Evolutionary conservation across 805 yeast species (phyloP).

Genomic region (Zygotorulaspora chibaensis): DNA sequence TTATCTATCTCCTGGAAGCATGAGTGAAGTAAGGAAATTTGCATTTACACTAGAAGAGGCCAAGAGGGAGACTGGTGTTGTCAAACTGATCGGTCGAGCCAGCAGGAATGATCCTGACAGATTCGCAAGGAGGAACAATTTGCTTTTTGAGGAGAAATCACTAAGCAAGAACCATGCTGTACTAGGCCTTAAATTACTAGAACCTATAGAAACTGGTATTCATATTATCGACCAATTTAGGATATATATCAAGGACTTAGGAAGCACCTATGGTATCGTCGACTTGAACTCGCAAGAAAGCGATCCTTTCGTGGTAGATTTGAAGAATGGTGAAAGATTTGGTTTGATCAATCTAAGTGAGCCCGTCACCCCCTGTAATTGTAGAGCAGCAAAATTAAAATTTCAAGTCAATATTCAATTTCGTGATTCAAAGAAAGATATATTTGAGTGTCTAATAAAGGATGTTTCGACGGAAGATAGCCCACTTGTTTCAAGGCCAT

Average conservation of each 20-base stretch:
- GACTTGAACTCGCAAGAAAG: conserved; percentile 22
- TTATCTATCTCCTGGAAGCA: not conserved
- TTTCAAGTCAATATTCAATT: conserved; percentile 16
- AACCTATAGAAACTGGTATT: conserved; percentile 11
- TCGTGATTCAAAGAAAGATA: conserved; percentile 6
- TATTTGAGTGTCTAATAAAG: conserved; percentile 14
- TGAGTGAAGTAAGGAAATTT: conserved; percentile 16
- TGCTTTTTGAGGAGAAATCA: conserved; percentile 21
- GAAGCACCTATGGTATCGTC: conserved; percentile 23
- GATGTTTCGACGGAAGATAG: conserved; percentile 21
- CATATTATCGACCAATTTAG: conserved; percentile 20
- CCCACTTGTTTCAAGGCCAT: conserved; percentile 17
- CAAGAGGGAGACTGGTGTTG: conserved; percentile 13
- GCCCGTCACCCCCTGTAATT: conserved; percentile 16
- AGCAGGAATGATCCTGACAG: conserved; percentile 16
- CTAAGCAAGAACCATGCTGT: conserved; percentile 25
- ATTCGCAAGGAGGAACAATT: conserved; percentile 15
- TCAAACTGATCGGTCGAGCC: conserved; percentile 21
- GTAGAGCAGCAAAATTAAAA: conserved; percentile 24
- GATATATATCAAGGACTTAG: conserved; percentile 23
- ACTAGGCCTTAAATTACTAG: conserved; percentile 20
- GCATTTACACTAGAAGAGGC: conserved; percentile 14
- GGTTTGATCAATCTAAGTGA: conserved; percentile 18
- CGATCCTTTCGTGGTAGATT: conserved; percentile 20
- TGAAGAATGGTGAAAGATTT: conserved; percentile 28